These are phyloP conservation scores for Tardiomyces digboiensis DNA, from an alignment of 1,139 yeast species.

Conservation along the genomic window DNA sequence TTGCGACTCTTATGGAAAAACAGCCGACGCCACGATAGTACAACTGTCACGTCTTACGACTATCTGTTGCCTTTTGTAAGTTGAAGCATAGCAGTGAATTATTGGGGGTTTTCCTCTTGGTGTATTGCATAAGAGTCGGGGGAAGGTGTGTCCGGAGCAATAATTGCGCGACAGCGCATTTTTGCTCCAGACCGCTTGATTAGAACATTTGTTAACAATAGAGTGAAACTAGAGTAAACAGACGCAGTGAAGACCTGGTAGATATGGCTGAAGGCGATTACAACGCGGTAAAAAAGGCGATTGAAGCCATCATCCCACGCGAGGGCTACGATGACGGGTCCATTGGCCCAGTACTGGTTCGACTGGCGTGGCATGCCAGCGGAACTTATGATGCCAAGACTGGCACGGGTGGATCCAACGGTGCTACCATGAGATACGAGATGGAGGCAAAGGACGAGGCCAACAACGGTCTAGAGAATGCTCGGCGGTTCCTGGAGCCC, in stretches of 20 bases:
- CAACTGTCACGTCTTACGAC: background rate
- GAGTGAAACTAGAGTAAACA: background rate
- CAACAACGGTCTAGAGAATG: slow-evolving; percentile 50
- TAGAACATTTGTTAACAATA: background rate
- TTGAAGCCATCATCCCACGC: slow-evolving; percentile 63
- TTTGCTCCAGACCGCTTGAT: background rate
- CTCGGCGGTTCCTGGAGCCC: slow-evolving; percentile 47
- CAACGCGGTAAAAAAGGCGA: slow-evolving; percentile 70
- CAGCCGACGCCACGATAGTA: background rate
- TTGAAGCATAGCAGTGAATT: no score
- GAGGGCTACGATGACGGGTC: slow-evolving; percentile 67
- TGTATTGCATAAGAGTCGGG: no score
- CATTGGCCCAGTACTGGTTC: slow-evolving; percentile 51
- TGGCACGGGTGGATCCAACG: slow-evolving; percentile 60
- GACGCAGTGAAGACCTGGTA: background rate
- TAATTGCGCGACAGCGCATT: background rate
- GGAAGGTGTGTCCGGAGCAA: background rate
- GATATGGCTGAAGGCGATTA: slow-evolving; percentile 34
- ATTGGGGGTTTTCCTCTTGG: no score
- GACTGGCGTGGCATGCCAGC: slow-evolving; percentile 65
- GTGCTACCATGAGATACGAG: slow-evolving; percentile 51
- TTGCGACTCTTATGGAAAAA: background rate
- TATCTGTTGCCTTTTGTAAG: background rate
- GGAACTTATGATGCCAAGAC: slow-evolving; percentile 50
- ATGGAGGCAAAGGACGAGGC: slow-evolving; percentile 41